A percentile compares a stretch with the other conserved stretches of the same genome.
Evolutionary conservation across 106 monocot species (phyloP).

Genomic region (Dactylorhiza incarnata): DNA sequence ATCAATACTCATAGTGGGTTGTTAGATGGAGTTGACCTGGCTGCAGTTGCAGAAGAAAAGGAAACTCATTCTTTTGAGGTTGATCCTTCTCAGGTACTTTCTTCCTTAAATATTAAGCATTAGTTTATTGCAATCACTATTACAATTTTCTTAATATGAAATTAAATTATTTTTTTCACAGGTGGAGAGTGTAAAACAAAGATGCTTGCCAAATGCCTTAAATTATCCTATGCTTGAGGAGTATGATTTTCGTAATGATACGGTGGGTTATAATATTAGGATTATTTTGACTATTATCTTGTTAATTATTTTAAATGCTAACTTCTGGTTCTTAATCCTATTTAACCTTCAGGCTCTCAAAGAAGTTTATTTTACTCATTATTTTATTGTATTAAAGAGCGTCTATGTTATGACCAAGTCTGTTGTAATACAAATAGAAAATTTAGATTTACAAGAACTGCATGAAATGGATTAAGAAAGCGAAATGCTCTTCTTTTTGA

Average conservation of each 20-base stretch:
- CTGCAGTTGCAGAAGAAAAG: slow-evolving; percentile 92
- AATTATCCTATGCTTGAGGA: slow-evolving; percentile 99
- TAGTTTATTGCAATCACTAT: neutral
- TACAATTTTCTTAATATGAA: neutral
- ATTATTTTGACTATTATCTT: neutral
- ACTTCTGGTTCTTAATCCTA: neutral
- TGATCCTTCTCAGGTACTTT: slow-evolving; percentile 65
- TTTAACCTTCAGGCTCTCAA: neutral
- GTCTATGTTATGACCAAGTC: neutral
- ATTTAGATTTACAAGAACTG: neutral
- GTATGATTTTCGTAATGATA: slow-evolving; percentile 98
- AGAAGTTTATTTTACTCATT: neutral
- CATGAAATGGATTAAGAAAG: neutral
- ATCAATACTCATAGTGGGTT: slow-evolving; percentile 63
- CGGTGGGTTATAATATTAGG: slow-evolving; percentile 30
- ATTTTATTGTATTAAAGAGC: neutral
- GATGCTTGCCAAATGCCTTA: slow-evolving; percentile 96
- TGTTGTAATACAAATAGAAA: neutral
- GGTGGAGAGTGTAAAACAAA: slow-evolving; percentile 99
- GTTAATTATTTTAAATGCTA: neutral
- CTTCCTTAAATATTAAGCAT: neutral
- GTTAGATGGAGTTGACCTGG: slow-evolving; percentile 62
- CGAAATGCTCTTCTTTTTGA: neutral
- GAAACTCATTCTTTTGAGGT: slow-evolving; percentile 99
- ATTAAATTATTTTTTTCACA: slow-evolving; percentile 16